phyloP scores from a whole-genome alignment of 257 asterid genomes.

The Fraxinus anomala region DNA sequence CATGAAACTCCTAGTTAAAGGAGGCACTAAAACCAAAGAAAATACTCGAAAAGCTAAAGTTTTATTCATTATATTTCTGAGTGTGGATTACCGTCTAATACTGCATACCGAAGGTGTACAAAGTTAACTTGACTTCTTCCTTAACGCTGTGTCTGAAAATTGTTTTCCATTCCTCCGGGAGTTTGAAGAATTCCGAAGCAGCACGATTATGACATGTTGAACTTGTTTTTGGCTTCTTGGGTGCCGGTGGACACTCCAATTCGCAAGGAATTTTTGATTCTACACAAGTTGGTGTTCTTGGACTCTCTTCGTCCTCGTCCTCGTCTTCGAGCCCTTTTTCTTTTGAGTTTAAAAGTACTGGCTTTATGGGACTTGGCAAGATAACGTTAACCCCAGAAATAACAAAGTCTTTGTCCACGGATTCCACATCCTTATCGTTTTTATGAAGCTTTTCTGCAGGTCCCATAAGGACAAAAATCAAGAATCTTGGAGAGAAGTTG shows the following conservation, averaged over 20 bases:
- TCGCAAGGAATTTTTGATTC: conserved; percentile 41
- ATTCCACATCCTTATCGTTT: conserved; percentile 26
- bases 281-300: conserved; percentile 44
- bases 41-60: neutral
- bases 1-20: conserved; percentile 6
- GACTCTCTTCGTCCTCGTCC: conserved; percentile 35
- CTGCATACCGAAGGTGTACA: neutral
- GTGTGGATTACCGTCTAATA: too few species aligned
- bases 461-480: conserved; percentile 34
- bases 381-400: conserved; percentile 26
- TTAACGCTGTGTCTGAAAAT: conserved; percentile 27
- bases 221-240: conserved; percentile 42
- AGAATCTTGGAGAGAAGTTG: conserved; percentile 17
- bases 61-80: neutral
- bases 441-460: conserved; percentile 32
- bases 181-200: conserved; percentile 43
- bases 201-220: conserved; percentile 31
- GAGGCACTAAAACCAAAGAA: neutral
- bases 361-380: conserved; percentile 36
- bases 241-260: conserved; percentile 48
- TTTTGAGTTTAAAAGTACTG: conserved; percentile 24
- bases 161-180: conserved; percentile 49
- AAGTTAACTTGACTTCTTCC: neutral
- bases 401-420: conserved; percentile 34
- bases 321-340: conserved; percentile 23